Evolutionary conservation across 139 green algal species (phyloP).

Genomic region (Spirogloea muscicola): DNA sequence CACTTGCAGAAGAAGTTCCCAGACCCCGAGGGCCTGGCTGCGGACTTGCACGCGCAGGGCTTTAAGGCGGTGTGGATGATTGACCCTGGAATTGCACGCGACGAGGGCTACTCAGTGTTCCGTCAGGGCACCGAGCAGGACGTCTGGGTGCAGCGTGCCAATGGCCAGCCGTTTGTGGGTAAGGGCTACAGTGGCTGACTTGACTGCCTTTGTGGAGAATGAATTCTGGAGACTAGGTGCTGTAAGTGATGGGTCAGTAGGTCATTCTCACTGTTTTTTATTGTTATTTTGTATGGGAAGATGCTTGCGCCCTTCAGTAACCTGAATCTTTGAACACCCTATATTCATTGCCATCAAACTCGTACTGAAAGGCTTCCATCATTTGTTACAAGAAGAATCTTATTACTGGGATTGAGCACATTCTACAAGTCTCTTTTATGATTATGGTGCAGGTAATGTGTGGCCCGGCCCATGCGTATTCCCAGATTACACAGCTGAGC

Average conservation of each 20-base stretch:
- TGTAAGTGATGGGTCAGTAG: no score
- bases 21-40: constrained; percentile 9
- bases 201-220: no score
- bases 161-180: constrained; percentile 31
- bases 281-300: no score
- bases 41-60: constrained; percentile 12
- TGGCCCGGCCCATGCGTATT: constrained; percentile 38
- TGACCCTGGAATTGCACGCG: constrained; percentile 28
- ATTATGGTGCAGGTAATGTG: constrained; percentile 15
- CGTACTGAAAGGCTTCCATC: no score
- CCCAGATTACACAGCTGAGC: constrained; percentile 16
- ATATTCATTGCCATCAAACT: no score
- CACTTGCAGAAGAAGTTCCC: constrained; percentile 29
- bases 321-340: no score
- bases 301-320: no score
- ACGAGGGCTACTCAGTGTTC: constrained; percentile 21
- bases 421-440: no score
- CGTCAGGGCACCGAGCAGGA: constrained; percentile 6
- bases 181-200: neutral
- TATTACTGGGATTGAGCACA: no score
- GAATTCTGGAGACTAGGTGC: no score
- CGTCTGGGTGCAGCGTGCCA: constrained; percentile 16
- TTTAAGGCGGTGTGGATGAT: constrained; percentile 45
- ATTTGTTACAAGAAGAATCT: no score
- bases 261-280: no score